These are phyloP conservation scores for Diplodia sapinea DNA, from an alignment of 2,329 filamentous ascomycete species.

Conservation along the genomic window DNA sequence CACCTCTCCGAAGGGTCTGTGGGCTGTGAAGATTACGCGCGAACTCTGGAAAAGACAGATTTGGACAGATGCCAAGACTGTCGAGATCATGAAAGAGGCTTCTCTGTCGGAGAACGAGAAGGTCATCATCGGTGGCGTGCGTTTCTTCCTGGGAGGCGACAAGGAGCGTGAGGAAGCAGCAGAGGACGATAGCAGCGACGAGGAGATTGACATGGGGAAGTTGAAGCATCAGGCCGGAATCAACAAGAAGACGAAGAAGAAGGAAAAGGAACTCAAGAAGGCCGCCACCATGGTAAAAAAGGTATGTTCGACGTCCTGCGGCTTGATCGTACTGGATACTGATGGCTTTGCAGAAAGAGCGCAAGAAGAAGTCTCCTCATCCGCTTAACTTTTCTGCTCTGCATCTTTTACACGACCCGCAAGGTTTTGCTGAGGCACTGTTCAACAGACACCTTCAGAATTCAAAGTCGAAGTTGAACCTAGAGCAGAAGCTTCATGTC, in stretches of 20 bases:
- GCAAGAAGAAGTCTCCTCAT: conserved; percentile 86
- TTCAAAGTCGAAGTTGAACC: conserved; percentile 79
- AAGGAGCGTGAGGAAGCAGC: conserved; percentile 88
- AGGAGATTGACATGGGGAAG: conserved; percentile 77
- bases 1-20: conserved; percentile 83
- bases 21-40: conserved; percentile 93
- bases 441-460: conserved; percentile 92
- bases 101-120: conserved; percentile 90
- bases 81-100: conserved; percentile 98
- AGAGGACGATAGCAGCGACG: conserved; percentile 85
- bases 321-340: neutral
- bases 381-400: conserved; percentile 95
- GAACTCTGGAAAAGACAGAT: conserved; percentile 97
- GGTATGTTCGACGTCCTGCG: conserved; percentile 28
- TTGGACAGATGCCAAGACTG: conserved; percentile 91
- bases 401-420: conserved; percentile 90
- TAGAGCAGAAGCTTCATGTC: conserved; percentile 89
- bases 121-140: conserved; percentile 82
- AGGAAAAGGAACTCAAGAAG: conserved; percentile 76
- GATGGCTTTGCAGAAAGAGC: conserved; percentile 60
- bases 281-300: conserved; percentile 83
- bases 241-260: conserved; percentile 96
- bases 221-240: conserved; percentile 85
- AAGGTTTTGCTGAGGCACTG: conserved; percentile 87
- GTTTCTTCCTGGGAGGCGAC: conserved; percentile 95